Evolutionary conservation across 73 alveolate species (phyloP).

Genomic region (Tetrahymena borealis): DNA sequence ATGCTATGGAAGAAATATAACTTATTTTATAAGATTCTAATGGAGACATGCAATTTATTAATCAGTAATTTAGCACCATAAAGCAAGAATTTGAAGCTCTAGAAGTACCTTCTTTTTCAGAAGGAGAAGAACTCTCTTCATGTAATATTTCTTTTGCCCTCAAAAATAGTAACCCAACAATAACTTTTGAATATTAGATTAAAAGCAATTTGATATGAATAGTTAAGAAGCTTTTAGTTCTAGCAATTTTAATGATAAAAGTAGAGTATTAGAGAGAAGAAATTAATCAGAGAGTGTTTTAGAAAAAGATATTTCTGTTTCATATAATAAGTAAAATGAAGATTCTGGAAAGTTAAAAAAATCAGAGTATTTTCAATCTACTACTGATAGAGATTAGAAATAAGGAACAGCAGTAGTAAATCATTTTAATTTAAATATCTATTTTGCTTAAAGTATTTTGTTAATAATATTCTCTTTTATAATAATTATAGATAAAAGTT

Average conservation of each 20-base stretch:
- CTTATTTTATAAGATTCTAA: neutral
- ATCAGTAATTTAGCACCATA: neutral
- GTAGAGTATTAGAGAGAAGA: neutral
- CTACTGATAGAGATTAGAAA: neutral
- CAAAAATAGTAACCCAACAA: neutral
- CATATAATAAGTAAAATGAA: neutral
- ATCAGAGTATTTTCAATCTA: neutral
- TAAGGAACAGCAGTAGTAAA: neutral
- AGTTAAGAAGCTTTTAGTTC: neutral
- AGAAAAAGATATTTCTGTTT: neutral
- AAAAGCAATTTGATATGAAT: neutral
- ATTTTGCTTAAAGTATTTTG: too few relatives aligned
- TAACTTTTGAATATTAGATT: neutral
- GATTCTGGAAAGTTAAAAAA: neutral
- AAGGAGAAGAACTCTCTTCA: neutral
- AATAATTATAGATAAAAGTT: neutral
- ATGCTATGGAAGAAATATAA: neutral
- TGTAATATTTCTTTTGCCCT: neutral
- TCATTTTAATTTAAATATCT: too few relatives aligned
- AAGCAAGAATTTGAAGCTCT: neutral
- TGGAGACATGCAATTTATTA: neutral
- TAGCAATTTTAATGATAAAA: neutral
- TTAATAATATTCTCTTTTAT: too few relatives aligned
- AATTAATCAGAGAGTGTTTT: neutral
- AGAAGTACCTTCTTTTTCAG: neutral